A percentile compares a stretch with the other conserved stretches of the same genome.
phyloP scores from a whole-genome alignment of 2,329 filamentous ascomycete genomes.

The Exserohilum turcica region DNA sequence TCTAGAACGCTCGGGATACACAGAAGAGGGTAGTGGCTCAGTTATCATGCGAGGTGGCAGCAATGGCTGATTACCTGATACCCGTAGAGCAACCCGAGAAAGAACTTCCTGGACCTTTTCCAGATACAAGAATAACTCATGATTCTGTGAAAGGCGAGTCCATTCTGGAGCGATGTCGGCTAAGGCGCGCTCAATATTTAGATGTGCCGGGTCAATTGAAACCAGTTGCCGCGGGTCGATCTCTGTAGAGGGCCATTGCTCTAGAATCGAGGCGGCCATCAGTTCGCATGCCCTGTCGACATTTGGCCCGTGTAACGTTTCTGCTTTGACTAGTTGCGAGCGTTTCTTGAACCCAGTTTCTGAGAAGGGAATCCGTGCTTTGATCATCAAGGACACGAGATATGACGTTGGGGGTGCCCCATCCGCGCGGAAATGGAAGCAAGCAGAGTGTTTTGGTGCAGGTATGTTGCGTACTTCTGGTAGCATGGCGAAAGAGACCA shows the following conservation, averaged over 20 bases:
- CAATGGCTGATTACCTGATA: background rate
- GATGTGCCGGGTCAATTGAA: conserved; percentile 26
- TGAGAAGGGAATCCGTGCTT: conserved; percentile 39
- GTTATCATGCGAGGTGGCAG: background rate
- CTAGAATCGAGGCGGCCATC: conserved; percentile 50
- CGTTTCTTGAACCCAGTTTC: conserved; percentile 31
- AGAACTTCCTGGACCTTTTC: conserved; percentile 50
- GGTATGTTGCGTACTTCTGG: conserved; percentile 47
- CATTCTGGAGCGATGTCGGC: conserved; percentile 53
- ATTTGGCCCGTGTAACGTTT: conserved; percentile 26
- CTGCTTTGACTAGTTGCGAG: conserved; percentile 36
- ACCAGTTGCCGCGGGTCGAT: conserved; percentile 41
- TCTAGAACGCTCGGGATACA: conserved; percentile 6
- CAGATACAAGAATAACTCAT: conserved; percentile 54
- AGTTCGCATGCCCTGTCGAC: conserved; percentile 38
- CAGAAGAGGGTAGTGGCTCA: background rate
- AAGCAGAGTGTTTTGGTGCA: conserved; percentile 43
- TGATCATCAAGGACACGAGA: conserved; percentile 15
- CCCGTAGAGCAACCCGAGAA: conserved; percentile 2
- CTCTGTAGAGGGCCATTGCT: conserved; percentile 47
- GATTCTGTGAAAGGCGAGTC: conserved; percentile 56
- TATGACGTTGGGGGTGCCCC: conserved; percentile 34
- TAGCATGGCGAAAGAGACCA: conserved; percentile 55
- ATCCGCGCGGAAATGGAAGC: conserved; percentile 44
- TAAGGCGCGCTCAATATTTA: conserved; percentile 50